Evolutionary conservation across 208 protist genomes (phyloP), one percentile per base, ranked within the genome.

Genomic region (Pavlovales sp.): DNA sequence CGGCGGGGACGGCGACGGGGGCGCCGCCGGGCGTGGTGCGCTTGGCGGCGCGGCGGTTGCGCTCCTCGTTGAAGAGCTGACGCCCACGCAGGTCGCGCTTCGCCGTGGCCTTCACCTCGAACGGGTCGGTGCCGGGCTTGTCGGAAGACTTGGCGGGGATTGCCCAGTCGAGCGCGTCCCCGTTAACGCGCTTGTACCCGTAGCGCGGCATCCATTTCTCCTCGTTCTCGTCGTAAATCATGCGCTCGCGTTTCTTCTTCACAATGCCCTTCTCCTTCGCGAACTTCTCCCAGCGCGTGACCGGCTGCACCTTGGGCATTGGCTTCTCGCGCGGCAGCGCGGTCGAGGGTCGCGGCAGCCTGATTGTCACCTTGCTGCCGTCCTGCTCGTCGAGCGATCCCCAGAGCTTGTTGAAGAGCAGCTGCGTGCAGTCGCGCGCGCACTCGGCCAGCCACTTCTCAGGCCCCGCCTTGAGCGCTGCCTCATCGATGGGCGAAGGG

Each of bases 231-330:
- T 92, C 90, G 22, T 67, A 92, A 34, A 90, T 47, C 66, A 92
- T 88, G 66, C 84, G 57, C 26, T 88, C 80, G 38, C 83, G 75
- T 75, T 92, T 92, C 40, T 79, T 38, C 57, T 89, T 90, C 34
- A 57, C 40, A 75, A 92, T 92, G 32, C 90, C 90, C 75, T 92
- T 92, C 38, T 44, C 71, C 38, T 86, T 5, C 1, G 90, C 90
- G 39, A 92, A 92, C 81, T 90, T 92, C 57, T 90, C 86, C 90
- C 90, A 92, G n/a, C 57, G 85, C 38, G 90, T 90, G 30, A 44
- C 38, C 79, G 71, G 41, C 37, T 4, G 37, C 57, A 75, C 42
- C 86, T 86, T 88, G 37, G 90, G 90, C 28, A 91, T 22, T 79
- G 87, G 86, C 82, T 86, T 86, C 57, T 86, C 82, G 40, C 82